A percentile compares a stretch with the other conserved stretches of the same genome.
Conservation (phyloP, 2,329 filamentous ascomycete species). For the Cylindrodendrum hubeiense region DNA sequence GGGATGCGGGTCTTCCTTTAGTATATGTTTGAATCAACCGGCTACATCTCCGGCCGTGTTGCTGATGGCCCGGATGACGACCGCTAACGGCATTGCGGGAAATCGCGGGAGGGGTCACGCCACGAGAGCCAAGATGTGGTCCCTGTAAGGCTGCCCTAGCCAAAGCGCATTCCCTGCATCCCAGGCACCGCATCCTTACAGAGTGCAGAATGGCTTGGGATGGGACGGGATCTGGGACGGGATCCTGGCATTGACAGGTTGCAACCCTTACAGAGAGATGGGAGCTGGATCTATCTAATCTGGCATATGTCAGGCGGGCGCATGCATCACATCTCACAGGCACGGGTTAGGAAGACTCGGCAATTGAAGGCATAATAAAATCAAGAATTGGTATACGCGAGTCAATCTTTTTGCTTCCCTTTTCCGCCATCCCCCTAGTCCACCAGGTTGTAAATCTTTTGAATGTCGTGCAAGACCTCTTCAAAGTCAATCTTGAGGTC, state of each 20-base stretch:
- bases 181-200: conserved; percentile 9
- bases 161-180: conserved; percentile 21
- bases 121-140: conserved; percentile 13
- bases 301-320: neutral
- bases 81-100: neutral
- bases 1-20: neutral
- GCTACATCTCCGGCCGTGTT: no score
- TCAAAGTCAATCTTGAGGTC: conserved; percentile 74
- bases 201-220: neutral
- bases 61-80: neutral
- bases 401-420: conserved; percentile 1
- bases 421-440: conserved; percentile 40
- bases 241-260: neutral
- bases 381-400: neutral
- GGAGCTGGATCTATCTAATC: conserved; percentile 6
- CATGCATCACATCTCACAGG: conserved; percentile 5
- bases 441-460: conserved; percentile 74
- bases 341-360: neutral
- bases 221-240: neutral
- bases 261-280: neutral
- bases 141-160: conserved; percentile 14
- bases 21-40: neutral
- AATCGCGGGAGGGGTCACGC: conserved; percentile 10
- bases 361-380: neutral
- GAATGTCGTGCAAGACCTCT: conserved; percentile 65